phyloP scores from a whole-genome alignment of 1,284 basidiomycete species.

The Cutaneotrichosporon cavernicola region DNA sequence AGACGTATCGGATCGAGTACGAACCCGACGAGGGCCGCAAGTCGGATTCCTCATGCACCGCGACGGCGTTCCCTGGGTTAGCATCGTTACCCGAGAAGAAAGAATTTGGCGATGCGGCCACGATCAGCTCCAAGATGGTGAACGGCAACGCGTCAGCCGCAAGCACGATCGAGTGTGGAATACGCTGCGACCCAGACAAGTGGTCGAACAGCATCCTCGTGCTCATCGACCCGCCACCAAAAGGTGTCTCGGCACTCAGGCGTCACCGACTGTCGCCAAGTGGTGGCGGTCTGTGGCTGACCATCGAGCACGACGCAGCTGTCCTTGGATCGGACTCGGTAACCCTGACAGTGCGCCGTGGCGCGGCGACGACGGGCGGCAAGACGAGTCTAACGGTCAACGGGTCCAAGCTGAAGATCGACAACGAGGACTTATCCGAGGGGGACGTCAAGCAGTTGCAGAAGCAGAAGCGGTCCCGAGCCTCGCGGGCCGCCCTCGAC shows the following conservation, averaged over 20 bases:
- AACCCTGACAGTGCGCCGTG: conserved; percentile 66
- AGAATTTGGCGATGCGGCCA: conserved; percentile 5
- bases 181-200: conserved; percentile 88
- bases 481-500: conserved; percentile 82
- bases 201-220: conserved; percentile 88
- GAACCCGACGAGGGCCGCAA: conserved; percentile 64
- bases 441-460: conserved; percentile 79
- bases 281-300: conserved; percentile 96
- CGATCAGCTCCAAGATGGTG: conserved; percentile 8
- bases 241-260: conserved; percentile 75
- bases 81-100: not conserved
- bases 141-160: not conserved
- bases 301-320: conserved; percentile 80
- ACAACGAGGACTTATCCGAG: conserved; percentile 85
- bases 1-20: conserved; percentile 81
- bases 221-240: conserved; percentile 90
- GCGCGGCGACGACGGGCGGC: conserved; percentile 55
- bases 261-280: conserved; percentile 81
- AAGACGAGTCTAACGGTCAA: conserved; percentile 82
- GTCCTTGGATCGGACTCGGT: conserved; percentile 74
- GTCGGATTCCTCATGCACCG: conserved; percentile 50
- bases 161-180: conserved; percentile 75
- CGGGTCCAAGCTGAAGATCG: conserved; percentile 80
- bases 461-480: conserved; percentile 83
- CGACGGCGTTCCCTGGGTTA: conserved; percentile 37